A percentile compares a stretch with the other conserved stretches of the same genome.
Conservation (phyloP, 805 yeast species). For the Nakazawaea peltata region DNA sequence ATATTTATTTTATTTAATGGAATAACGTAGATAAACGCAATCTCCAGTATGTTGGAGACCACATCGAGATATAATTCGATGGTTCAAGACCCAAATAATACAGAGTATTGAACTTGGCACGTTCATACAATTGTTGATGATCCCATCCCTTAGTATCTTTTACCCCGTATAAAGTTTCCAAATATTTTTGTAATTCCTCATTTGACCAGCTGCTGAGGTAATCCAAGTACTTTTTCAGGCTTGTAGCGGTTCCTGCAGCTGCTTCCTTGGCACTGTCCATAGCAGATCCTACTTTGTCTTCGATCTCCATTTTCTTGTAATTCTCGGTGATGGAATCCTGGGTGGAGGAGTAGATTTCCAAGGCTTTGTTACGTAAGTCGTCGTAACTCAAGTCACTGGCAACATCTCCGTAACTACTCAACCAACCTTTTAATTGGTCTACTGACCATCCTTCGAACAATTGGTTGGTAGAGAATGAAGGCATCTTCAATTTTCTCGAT, state of each 20-base stretch:
- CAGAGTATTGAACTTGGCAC: conserved; percentile 32
- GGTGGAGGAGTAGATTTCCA: no score
- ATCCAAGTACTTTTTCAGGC: no score
- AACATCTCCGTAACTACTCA: conserved; percentile 21
- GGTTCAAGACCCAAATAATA: no score
- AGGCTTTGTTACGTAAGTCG: conserved; percentile 17
- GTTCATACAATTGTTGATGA: conserved; percentile 26
- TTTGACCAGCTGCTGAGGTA: conserved; percentile 32
- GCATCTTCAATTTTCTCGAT: conserved; percentile 20
- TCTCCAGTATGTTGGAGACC: no score
- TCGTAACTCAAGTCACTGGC: conserved; percentile 19
- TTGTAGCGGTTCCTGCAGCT: conserved; percentile 11
- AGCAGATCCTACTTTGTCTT: conserved; percentile 11
- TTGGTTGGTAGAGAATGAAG: conserved; percentile 13
- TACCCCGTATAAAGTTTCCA: conserved; percentile 35
- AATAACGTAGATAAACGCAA: no score
- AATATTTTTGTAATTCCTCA: conserved; percentile 32
- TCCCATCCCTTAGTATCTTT: conserved; percentile 18
- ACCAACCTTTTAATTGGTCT: conserved; percentile 32
- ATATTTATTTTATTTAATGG: no score
- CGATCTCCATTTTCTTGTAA: no score
- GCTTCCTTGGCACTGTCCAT: conserved; percentile 12
- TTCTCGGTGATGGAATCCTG: no score
- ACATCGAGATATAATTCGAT: no score
- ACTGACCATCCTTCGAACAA: conserved; percentile 31